A percentile compares a stretch with the other conserved stretches of the same genome.
Evolutionary conservation across 495 filamentous ascomycete species (phyloP).

Genomic region (Penicillium crystallinum): DNA sequence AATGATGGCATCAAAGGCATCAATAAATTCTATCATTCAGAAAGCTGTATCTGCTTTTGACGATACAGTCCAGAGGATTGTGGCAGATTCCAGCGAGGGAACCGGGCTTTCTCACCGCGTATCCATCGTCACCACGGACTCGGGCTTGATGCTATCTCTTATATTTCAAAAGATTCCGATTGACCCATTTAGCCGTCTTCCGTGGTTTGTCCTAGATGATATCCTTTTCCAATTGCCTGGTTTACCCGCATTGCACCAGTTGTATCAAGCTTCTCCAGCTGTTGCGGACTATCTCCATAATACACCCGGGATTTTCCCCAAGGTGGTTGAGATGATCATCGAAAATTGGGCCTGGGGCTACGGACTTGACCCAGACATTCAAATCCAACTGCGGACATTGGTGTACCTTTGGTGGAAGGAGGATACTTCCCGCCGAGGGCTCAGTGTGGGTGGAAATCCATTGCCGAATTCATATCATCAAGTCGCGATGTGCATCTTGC

Average conservation of each 20-base stretch:
- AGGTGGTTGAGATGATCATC: background rate
- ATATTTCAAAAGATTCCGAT: background rate
- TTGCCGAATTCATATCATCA: background rate
- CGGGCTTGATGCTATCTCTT: background rate
- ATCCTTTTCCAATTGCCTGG: conserved; percentile 3
- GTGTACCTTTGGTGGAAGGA: conserved; percentile 1
- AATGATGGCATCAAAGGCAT: too few relatives aligned
- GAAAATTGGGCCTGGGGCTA: background rate
- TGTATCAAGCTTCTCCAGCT: conserved; percentile 2
- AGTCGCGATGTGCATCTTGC: too few relatives aligned
- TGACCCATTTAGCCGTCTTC: conserved; percentile 8
- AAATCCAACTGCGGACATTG: background rate
- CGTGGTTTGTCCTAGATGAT: conserved; percentile 5
- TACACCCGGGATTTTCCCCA: background rate
- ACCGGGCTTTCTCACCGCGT: too few relatives aligned
- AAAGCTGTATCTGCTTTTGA: too few relatives aligned
- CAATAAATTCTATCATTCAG: too few relatives aligned
- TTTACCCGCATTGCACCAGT: conserved; percentile 2
- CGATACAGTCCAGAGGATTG: too few relatives aligned
- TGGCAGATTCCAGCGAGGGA: too few relatives aligned
- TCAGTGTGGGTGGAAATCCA: background rate
- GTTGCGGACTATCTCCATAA: conserved; percentile 1
- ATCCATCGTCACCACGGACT: too few relatives aligned
- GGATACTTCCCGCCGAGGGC: too few relatives aligned
- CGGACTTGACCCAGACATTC: background rate